Evolutionary conservation across 1,284 basidiomycete genomes (phyloP).

Genomic region (Mycena sp.): DNA sequence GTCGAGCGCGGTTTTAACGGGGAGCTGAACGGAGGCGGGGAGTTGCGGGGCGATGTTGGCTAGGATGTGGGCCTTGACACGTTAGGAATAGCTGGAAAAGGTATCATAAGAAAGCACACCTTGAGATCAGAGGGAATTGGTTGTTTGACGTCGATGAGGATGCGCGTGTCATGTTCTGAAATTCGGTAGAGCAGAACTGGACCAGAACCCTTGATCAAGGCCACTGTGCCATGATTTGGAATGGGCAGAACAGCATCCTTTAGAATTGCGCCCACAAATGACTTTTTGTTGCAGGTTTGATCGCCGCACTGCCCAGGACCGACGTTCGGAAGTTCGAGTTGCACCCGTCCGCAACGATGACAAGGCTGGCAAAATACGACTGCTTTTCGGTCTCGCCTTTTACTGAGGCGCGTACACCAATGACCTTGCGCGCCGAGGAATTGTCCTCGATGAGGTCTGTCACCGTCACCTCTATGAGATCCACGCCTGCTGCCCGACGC

Average conservation of each 20-base stretch:
- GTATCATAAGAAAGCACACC: conserved; percentile 51
- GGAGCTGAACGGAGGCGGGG: conserved; percentile 71
- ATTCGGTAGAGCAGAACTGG: conserved; percentile 95
- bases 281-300: conserved; percentile 68
- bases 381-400: conserved; percentile 54
- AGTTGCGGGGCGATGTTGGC: conserved; percentile 82
- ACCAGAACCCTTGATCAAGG: conserved; percentile 75
- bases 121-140: conserved; percentile 88
- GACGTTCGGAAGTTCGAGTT: conserved; percentile 83
- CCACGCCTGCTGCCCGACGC: conserved; percentile 65
- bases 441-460: conserved; percentile 90
- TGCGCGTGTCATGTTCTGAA: conserved; percentile 71
- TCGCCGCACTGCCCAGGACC: conserved; percentile 60
- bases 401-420: conserved; percentile 50
- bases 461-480: conserved; percentile 87
- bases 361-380: conserved; percentile 77
- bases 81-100: not conserved
- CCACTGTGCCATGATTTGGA: conserved; percentile 89
- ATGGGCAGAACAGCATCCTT: conserved; percentile 82
- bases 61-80: conserved; percentile 70
- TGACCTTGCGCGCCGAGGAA: conserved; percentile 75
- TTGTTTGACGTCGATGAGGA: conserved; percentile 91
- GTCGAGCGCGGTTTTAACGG: conserved; percentile 71
- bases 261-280: conserved; percentile 85
- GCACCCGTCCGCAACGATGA: conserved; percentile 94